A percentile compares a stretch with the other conserved stretches of the same genome.
Evolutionary conservation across 1,284 basidiomycete genomes (phyloP).

Genomic region (Ganoderma meredithae): DNA sequence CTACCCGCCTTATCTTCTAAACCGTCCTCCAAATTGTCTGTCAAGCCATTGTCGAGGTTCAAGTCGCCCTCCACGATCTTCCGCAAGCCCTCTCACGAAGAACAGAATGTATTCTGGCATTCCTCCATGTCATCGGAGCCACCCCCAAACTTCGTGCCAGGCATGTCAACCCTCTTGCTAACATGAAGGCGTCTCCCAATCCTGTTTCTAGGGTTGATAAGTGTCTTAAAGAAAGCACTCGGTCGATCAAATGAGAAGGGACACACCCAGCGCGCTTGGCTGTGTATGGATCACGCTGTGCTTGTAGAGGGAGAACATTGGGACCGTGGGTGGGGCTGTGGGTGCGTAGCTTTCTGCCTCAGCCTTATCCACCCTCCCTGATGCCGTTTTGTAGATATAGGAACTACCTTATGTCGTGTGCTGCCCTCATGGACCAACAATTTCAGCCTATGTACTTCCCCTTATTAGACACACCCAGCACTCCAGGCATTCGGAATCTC

Average conservation of each 20-base stretch:
- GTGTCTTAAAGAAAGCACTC: conserved; percentile 66
- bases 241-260: conserved; percentile 58
- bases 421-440: conserved; percentile 72
- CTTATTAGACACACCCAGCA: conserved; percentile 59
- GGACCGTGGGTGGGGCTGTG: conserved; percentile 78
- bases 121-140: conserved; percentile 51
- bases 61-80: conserved; percentile 22
- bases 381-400: conserved; percentile 65
- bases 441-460: conserved; percentile 66
- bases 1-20: conserved; percentile 2
- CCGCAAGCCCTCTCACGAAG: conserved; percentile 11
- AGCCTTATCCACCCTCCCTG: background rate
- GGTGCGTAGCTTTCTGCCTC: conserved; percentile 49
- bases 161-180: conserved; percentile 46
- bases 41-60: conserved; percentile 11
- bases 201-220: conserved; percentile 68
- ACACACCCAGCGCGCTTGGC: conserved; percentile 62
- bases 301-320: conserved; percentile 66
- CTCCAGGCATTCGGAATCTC: conserved; percentile 76
- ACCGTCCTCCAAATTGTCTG: conserved; percentile 16
- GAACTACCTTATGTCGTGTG: conserved; percentile 85
- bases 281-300: conserved; percentile 69
- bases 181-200: background rate
- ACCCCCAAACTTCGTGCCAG: conserved; percentile 78
- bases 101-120: conserved; percentile 72